Conservation (phyloP, 371 early-diverging fungal species). For the Cladochytrium tenue region DNA sequence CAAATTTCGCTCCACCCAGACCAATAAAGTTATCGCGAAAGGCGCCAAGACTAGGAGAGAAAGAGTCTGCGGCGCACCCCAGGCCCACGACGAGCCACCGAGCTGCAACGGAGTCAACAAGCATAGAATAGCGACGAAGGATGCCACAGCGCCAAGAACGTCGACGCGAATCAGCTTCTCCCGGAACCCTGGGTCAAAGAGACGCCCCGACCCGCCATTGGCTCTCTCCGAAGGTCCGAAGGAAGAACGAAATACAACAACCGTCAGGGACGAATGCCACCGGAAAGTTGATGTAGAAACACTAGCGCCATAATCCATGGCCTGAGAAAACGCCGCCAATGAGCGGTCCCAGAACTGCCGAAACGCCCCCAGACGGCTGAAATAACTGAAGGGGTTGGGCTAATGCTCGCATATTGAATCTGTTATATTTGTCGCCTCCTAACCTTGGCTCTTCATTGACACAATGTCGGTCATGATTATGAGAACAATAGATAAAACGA, state of each 20-base stretch:
- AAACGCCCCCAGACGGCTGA: constrained; percentile 37
- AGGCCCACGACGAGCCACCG: constrained; percentile 31
- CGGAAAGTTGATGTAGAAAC: constrained; percentile 48
- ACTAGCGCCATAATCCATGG: constrained; percentile 31
- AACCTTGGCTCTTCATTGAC: constrained; percentile 33
- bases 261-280: constrained; percentile 31
- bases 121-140: constrained; percentile 12
- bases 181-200: background rate
- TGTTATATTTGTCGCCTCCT: too few species aligned
- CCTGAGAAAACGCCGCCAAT: constrained; percentile 33
- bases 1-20: constrained; percentile 30
- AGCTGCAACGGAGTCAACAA: constrained; percentile 32
- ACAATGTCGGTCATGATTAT: constrained; percentile 28
- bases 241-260: too few species aligned
- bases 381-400: too few species aligned
- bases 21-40: constrained; percentile 20
- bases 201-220: too few species aligned
- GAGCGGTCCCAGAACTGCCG: constrained; percentile 35
- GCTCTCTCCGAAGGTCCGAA: background rate
- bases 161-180: constrained; percentile 34
- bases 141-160: constrained; percentile 32
- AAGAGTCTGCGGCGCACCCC: constrained; percentile 34
- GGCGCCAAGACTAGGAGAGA: constrained; percentile 23
- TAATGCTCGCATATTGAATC: too few species aligned
- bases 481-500: constrained; percentile 20